Conservation (phyloP, 2,329 filamentous ascomycete genomes). For the Paecilomyces sp. region DNA sequence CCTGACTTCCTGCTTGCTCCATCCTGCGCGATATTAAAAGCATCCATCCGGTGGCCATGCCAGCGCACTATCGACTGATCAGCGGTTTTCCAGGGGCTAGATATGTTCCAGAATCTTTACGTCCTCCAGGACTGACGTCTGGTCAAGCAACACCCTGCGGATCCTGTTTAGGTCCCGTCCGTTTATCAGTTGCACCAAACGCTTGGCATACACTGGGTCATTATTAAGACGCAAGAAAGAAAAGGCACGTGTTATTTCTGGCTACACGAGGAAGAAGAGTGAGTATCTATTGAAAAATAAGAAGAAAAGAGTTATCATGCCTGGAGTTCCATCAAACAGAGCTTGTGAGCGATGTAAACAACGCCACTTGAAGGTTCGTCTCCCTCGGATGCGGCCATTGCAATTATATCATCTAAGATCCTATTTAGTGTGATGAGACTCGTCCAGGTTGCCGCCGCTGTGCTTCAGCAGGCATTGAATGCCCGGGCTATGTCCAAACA, state of each 20-base stretch:
- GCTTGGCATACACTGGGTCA: neutral
- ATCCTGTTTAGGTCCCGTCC: neutral
- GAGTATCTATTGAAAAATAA: constrained; percentile 2
- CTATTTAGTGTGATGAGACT: constrained; percentile 31
- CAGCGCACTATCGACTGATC: neutral
- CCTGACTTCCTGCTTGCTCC: neutral
- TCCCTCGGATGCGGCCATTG: neutral
- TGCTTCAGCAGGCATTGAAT: constrained; percentile 28
- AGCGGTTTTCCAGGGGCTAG: neutral
- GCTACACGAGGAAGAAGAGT: neutral
- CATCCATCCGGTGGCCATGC: neutral
- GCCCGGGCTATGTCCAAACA: constrained; percentile 36
- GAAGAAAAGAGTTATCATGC: constrained; percentile 17
- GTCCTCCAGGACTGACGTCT: neutral
- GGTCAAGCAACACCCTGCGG: neutral
- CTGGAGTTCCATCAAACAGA: constrained; percentile 33
- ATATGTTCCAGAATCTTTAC: neutral
- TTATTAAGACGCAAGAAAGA: neutral
- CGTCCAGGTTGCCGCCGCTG: constrained; percentile 33
- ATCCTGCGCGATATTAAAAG: neutral
- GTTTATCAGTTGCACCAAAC: neutral
- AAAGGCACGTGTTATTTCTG: neutral
- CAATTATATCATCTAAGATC: neutral
- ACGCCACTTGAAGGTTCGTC: constrained; percentile 27
- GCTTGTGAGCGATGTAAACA: constrained; percentile 34